Evolutionary conservation across 2,329 filamentous ascomycete genomes (phyloP).

Genomic region (Neofusicoccum sp.): DNA sequence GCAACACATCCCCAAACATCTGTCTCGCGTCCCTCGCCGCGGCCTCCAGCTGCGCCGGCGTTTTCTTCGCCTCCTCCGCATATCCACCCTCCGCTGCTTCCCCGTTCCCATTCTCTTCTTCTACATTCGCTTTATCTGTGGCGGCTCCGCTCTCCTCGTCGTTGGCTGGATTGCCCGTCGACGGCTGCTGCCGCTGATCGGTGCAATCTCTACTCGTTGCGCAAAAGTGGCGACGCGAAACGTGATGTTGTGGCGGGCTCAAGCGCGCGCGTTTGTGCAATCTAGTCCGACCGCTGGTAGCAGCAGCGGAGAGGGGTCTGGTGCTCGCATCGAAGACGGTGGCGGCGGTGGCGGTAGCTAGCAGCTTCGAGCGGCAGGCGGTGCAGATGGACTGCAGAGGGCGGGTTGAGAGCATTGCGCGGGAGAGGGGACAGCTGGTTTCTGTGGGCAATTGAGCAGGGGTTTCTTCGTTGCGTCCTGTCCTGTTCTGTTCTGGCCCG

Average conservation of each 20-base stretch:
- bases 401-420: slow-evolving; percentile 11
- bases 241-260: background rate
- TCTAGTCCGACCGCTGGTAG: background rate
- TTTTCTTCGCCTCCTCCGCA: background rate
- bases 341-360: background rate
- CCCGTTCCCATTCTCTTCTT: background rate
- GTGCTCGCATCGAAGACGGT: background rate
- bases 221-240: background rate
- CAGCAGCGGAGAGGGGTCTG: background rate
- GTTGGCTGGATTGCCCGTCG: background rate
- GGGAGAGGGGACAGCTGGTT: no score
- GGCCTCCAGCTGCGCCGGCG: slow-evolving; percentile 52
- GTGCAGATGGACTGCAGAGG: slow-evolving; percentile 14
- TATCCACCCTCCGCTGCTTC: background rate
- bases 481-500: no score
- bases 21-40: slow-evolving; percentile 70
- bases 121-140: background rate
- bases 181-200: background rate
- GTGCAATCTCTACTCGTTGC: background rate
- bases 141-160: background rate
- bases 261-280: slow-evolving; percentile 3
- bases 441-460: background rate
- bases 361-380: slow-evolving; percentile 9
- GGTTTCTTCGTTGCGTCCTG: no score
- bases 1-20: slow-evolving; percentile 73